phyloP scores from a whole-genome alignment of 2,329 filamentous ascomycete genomes.

The Colletotrichum sp. region DNA sequence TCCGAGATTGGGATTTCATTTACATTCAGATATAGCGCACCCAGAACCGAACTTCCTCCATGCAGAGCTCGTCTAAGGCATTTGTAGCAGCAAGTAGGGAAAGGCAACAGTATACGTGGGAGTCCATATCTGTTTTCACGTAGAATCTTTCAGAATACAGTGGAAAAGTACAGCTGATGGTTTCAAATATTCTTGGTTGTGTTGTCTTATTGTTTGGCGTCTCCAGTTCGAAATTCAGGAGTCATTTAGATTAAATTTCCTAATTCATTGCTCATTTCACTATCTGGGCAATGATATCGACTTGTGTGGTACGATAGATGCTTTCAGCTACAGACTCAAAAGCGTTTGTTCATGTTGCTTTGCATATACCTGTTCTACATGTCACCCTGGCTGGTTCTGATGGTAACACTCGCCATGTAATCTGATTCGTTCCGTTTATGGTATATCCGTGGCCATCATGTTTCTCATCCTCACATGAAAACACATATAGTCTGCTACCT shows the following conservation, averaged over 20 bases:
- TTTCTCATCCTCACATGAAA: background rate
- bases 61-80: background rate
- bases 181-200: background rate
- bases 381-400: background rate
- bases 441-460: background rate
- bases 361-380: background rate
- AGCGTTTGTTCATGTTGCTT: too few relatives aligned
- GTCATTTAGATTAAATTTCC: background rate
- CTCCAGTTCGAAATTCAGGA: background rate
- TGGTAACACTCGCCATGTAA: background rate
- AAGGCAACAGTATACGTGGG: background rate
- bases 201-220: background rate
- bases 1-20: background rate
- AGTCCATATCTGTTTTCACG: background rate
- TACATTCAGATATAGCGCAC: background rate
- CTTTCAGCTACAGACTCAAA: background rate
- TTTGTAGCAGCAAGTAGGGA: background rate
- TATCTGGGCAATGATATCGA: background rate
- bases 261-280: background rate
- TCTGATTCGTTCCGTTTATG: background rate
- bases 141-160: background rate
- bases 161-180: background rate
- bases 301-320: background rate
- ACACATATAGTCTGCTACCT: background rate
- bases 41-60: background rate